Evolutionary conservation across 1,284 basidiomycete genomes (phyloP).

Genomic region (Tetrapyrgos nigripes): DNA sequence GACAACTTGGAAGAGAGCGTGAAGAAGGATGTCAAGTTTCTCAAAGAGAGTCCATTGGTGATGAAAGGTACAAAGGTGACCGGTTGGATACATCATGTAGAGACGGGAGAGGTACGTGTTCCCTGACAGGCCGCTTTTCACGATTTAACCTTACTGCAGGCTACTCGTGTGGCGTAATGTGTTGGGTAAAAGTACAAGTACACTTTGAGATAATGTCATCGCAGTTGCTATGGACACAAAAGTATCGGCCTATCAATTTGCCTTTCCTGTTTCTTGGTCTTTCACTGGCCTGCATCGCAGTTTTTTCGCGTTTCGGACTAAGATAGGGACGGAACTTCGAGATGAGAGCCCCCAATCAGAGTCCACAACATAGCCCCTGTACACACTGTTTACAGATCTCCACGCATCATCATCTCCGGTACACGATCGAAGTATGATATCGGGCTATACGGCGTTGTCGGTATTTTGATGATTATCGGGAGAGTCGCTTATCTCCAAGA

Average conservation of each 20-base stretch:
- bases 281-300: too few species aligned
- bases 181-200: background rate
- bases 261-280: too few species aligned
- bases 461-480: background rate
- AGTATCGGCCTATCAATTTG: too few species aligned
- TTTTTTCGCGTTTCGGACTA: too few species aligned
- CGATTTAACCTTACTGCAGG: background rate
- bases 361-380: too few species aligned
- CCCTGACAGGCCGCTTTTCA: background rate
- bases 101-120: constrained; percentile 58
- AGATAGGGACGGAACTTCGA: too few species aligned
- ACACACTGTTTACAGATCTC: background rate
- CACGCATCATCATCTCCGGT: too few species aligned
- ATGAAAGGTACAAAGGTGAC: constrained; percentile 60
- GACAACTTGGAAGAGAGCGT: constrained; percentile 58
- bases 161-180: constrained; percentile 1
- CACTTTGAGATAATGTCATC: too few species aligned
- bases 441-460: background rate
- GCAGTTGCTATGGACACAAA: too few species aligned
- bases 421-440: background rate
- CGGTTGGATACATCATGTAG: constrained; percentile 72
- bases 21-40: constrained; percentile 60
- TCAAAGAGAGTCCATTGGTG: constrained; percentile 61
- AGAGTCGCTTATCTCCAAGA: constrained; percentile 27
- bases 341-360: too few species aligned